Percentiles rank a stretch among this genome's conserved stretches.
phyloP scores from a whole-genome alignment of 2,329 filamentous ascomycete species.

The Pseudogymnoascus sp. region DNA sequence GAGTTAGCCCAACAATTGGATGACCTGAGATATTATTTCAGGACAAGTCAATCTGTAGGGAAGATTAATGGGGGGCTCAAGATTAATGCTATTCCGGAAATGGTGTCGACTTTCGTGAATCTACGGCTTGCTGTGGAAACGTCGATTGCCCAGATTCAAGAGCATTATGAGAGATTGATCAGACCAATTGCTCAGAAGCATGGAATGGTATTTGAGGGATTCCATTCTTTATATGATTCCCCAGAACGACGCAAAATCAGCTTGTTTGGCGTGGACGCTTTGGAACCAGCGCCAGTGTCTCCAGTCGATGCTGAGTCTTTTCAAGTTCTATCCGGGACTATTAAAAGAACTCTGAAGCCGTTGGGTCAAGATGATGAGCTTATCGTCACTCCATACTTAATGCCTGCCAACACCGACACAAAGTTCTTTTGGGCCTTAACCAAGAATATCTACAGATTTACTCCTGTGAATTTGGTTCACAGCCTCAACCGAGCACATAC shows the following conservation, averaged over 20 bases:
- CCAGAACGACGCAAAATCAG: slow-evolving; percentile 30
- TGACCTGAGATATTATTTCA: slow-evolving; percentile 10
- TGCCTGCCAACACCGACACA: slow-evolving; percentile 24
- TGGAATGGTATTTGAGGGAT: slow-evolving; percentile 28
- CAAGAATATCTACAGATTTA: slow-evolving; percentile 35
- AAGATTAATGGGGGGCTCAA: slow-evolving; percentile 49
- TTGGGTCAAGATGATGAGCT: slow-evolving; percentile 16
- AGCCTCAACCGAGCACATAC: slow-evolving; percentile 10
- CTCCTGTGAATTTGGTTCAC: slow-evolving; percentile 22
- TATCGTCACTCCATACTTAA: slow-evolving; percentile 19
- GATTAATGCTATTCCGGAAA: slow-evolving; percentile 51
- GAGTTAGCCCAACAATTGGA: slow-evolving; percentile 20
- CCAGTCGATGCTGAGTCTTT: slow-evolving; percentile 26
- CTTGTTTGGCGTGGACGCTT: slow-evolving; percentile 26
- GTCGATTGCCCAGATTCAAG: slow-evolving; percentile 35
- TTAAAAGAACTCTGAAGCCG: slow-evolving; percentile 13
- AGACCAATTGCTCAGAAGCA: slow-evolving; percentile 30
- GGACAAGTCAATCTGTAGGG: slow-evolving; percentile 41
- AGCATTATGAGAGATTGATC: slow-evolving; percentile 16
- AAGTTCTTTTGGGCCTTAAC: slow-evolving; percentile 28
- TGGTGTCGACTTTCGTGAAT: slow-evolving; percentile 45
- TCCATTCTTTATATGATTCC: slow-evolving; percentile 15
- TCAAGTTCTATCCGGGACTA: slow-evolving; percentile 19
- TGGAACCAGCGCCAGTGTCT: slow-evolving; percentile 32
- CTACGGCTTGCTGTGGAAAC: slow-evolving; percentile 39